Evolutionary conservation across 164 flowering plant genomes (phyloP).

Genomic region (Tinospora cordifolia): DNA sequence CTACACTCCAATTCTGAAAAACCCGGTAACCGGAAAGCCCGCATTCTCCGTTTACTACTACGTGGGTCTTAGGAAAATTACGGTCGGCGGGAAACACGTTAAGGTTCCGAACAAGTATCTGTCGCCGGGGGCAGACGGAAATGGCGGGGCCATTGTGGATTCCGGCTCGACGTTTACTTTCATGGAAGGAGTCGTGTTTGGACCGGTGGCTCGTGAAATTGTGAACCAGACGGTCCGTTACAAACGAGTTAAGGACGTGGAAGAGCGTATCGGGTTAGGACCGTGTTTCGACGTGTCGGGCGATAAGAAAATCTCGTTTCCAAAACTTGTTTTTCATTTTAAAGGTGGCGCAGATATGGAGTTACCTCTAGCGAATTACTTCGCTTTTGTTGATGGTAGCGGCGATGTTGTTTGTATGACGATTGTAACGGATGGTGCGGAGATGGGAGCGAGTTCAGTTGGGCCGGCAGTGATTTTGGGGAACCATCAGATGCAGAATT

Average conservation of each 20-base stretch:
- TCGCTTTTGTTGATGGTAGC: conserved; percentile 25
- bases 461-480: conserved; percentile 61
- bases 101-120: conserved; percentile 44
- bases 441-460: background rate
- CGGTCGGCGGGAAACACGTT: conserved; percentile 48
- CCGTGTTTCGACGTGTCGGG: conserved; percentile 55
- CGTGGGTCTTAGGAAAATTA: conserved; percentile 38
- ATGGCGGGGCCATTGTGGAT: conserved; percentile 70
- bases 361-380: conserved; percentile 54
- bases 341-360: conserved; percentile 66
- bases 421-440: conserved; percentile 29
- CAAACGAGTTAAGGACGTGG: conserved; percentile 31
- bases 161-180: conserved; percentile 73
- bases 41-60: conserved; percentile 55
- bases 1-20: conserved; percentile 55
- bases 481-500: conserved; percentile 52
- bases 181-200: conserved; percentile 47
- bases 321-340: conserved; percentile 46
- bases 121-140: conserved; percentile 43
- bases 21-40: conserved; percentile 26
- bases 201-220: conserved; percentile 42
- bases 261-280: conserved; percentile 33
- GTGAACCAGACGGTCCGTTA: conserved; percentile 36
- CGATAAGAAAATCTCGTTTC: conserved; percentile 25
- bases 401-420: conserved; percentile 42